Conservation (phyloP, 257 asterid species). For the Lavandula angustifolia region DNA sequence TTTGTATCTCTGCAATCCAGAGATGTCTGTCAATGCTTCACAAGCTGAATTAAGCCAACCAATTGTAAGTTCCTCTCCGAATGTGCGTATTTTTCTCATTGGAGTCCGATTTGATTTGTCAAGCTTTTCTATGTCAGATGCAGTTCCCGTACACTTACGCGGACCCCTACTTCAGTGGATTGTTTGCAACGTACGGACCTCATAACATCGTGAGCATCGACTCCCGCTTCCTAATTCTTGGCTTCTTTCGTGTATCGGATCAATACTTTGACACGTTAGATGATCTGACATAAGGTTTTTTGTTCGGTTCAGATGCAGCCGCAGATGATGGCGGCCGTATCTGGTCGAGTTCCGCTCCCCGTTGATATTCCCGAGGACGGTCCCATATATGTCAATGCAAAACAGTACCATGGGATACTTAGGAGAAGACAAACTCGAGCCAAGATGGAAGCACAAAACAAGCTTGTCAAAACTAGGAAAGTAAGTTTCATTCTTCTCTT, state of each 20-base stretch:
- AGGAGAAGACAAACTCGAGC: constrained; percentile 92
- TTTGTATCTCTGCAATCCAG: constrained; percentile 47
- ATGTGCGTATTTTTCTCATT: not conserved
- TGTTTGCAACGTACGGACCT: constrained; percentile 70
- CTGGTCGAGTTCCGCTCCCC: constrained; percentile 81
- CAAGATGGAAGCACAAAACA: constrained; percentile 93
- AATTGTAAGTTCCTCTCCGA: constrained; percentile 48
- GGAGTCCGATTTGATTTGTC: constrained; percentile 23
- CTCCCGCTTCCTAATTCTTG: not conserved
- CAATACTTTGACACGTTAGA: no score
- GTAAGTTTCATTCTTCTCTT: constrained; percentile 40
- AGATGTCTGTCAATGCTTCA: constrained; percentile 43
- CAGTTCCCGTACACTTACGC: constrained; percentile 61
- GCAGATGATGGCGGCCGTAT: constrained; percentile 54
- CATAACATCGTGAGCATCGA: constrained; percentile 59
- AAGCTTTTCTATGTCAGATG: constrained; percentile 34
- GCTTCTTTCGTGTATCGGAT: no score
- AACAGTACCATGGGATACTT: constrained; percentile 86
- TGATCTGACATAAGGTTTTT: not conserved
- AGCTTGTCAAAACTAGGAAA: constrained; percentile 73
- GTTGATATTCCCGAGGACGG: constrained; percentile 82
- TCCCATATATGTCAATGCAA: constrained; percentile 89
- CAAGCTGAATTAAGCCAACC: constrained; percentile 62
- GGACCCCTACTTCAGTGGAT: constrained; percentile 65
- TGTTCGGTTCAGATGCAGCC: constrained; percentile 51